phyloP scores from a whole-genome alignment of 2,329 filamentous ascomycete species.

The Endocalyx cinctus region DNA sequence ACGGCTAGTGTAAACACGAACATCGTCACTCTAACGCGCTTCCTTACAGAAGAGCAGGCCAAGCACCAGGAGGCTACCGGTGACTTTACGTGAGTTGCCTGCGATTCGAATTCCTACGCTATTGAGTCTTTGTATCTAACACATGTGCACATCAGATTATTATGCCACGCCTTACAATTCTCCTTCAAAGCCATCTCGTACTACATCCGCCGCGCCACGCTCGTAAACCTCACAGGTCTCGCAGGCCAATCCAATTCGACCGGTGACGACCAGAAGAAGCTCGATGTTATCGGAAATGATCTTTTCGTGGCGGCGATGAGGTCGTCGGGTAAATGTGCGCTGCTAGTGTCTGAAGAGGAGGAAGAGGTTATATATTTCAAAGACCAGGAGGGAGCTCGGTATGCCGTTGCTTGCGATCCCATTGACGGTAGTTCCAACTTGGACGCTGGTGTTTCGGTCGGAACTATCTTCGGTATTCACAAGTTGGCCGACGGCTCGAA shows the following conservation, averaged over 20 bases:
- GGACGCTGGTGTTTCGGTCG: constrained; percentile 94
- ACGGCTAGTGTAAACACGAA: constrained; percentile 88
- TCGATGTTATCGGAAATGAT: constrained; percentile 98
- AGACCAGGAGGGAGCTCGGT: constrained; percentile 69
- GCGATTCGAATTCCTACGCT: constrained; percentile 2
- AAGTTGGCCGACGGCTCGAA: constrained; percentile 74
- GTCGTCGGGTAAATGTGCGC: constrained; percentile 81
- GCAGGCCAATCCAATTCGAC: constrained; percentile 93
- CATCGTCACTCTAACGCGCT: constrained; percentile 91
- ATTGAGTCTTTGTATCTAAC: no score
- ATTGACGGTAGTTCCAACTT: constrained; percentile 98
- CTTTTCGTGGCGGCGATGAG: constrained; percentile 95
- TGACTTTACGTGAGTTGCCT: constrained; percentile 85
- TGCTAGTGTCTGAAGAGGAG: constrained; percentile 97
- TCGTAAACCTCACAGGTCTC: constrained; percentile 93
- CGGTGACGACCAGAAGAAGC: constrained; percentile 98
- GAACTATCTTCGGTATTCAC: constrained; percentile 94
- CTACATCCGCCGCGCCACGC: constrained; percentile 92
- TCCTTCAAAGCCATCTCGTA: constrained; percentile 99
- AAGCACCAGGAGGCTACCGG: constrained; percentile 94
- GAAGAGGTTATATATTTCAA: constrained; percentile 88
- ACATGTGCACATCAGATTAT: constrained; percentile 53
- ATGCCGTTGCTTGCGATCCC: constrained; percentile 94
- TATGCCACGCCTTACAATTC: constrained; percentile 97
- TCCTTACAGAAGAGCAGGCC: constrained; percentile 90